Base-by-base conservation (phyloP, 2,329 filamentous ascomycete species). In the Cordyceps fumosorosea region DNA sequence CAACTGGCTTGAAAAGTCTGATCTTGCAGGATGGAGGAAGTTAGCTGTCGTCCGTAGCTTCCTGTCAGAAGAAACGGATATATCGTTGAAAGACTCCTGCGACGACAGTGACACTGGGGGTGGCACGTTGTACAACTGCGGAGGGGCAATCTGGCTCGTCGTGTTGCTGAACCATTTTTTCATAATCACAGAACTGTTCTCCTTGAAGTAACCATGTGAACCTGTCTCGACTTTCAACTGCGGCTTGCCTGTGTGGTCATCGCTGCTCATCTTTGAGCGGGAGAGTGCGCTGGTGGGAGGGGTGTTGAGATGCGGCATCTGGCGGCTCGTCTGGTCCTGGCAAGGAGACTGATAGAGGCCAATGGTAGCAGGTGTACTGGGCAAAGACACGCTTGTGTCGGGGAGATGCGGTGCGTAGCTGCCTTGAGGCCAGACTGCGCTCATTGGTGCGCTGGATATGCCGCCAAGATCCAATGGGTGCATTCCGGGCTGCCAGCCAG, bases 61-160 rank as follows among this genome's bases (percentile, higher is more conserved):
- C 0, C 42, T 37, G 18, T 24, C 53, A 3, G 60, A 62, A 10
- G 54, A 22, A 44, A 53, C 26, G 16, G 47, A 42, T 4, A n/a
- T 20, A 14, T 62, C 60, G 29, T 62, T 52, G 53, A 52, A 62
- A n/a, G 60, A 52, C 7, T 57, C 54, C 24, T 57, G 60, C n/a
- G 54, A 53, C 20, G 60, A 32, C 24, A 62, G 47, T 8, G 60
- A 57, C 10, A 24, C 12, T 14, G 60, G 60, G 2, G 60, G 60
- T 29, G 60, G 60, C 32, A 62, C 54, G 16, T 62, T 62, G 37
- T 62, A 62, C 12, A 62, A 16, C 26, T 62, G 60, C 22, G 60
- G 53, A 5, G 60, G 60, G 20, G 60, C 60, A 12, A 62, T 37
- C 11, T 40, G 60, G 5, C 29, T 52, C 32, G 47, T 26, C 16